Conservation (phyloP, 495 filamentous ascomycete genomes). For the Hypoxylon lienhwacheense region DNA sequence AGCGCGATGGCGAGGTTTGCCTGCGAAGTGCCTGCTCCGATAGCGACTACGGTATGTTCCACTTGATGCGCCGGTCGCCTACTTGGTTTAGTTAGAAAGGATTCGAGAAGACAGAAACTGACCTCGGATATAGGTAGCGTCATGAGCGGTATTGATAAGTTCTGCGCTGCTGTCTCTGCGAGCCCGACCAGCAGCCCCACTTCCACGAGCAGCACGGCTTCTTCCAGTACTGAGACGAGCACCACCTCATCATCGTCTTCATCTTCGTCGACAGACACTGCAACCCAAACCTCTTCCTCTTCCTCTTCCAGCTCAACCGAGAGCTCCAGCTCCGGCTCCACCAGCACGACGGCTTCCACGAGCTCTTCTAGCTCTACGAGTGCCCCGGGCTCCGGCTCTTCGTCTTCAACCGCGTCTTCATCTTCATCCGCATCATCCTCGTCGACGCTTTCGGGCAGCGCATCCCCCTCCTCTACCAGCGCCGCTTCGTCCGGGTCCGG, state of each 20-base stretch:
- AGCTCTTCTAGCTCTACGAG: conserved; percentile 8
- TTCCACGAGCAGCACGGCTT: conserved; percentile 5
- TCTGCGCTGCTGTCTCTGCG: conserved; percentile 31
- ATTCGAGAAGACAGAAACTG: background rate
- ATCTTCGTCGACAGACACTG: background rate
- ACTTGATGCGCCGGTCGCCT: background rate
- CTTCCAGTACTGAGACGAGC: too few species aligned
- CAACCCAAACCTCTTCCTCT: background rate
- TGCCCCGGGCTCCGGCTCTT: background rate
- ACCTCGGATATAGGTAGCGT: conserved; percentile 24
- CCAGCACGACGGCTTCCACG: background rate
- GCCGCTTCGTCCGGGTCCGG: background rate
- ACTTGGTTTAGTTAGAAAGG: background rate
- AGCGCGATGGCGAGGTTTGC: conserved; percentile 39
- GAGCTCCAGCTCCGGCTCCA: conserved; percentile 4
- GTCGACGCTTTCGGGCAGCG: background rate
- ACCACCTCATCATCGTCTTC: conserved; percentile 2
- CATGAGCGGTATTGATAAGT: conserved; percentile 34
- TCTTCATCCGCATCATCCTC: conserved; percentile 6
- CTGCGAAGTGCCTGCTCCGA: conserved; percentile 32
- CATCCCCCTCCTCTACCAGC: conserved; percentile 1
- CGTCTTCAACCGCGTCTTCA: background rate
- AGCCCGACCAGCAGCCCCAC: conserved; percentile 20
- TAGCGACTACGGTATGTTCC: conserved; percentile 37
- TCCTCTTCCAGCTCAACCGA: background rate